Base-by-base conservation (phyloP, 1,284 basidiomycete genomes). In the Porogramme epimiltina region DNA sequence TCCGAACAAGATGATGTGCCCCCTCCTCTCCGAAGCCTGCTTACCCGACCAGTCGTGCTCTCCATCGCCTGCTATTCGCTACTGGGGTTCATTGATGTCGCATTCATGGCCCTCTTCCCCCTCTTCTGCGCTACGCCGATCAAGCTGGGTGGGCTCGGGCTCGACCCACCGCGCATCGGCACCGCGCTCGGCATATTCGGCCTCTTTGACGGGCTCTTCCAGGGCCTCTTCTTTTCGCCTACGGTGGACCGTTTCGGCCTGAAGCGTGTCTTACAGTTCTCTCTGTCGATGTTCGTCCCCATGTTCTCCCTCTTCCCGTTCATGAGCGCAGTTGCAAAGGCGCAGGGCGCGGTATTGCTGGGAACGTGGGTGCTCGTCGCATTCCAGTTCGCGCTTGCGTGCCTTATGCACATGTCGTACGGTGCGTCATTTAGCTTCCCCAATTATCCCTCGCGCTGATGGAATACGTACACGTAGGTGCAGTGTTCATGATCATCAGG, bases 21-120 rank as follows among this genome's bases (percentile, higher is more conserved):
- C 50, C 64, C 77, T 6, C 40, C 40, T 22, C 40, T 41, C 40
- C 74, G 74, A 13, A 63, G 71, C n/a, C 55, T 74, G 18, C 56
- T 74, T 28, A 67, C 65, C 3, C 57, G 64, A 20, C 77, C 71
- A 5, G 84, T 90, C 10, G 64, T 86, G 45, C 67, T 85, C 49
- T 79, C 86, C 3, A 78, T 81, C 4, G 69, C 70, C n/a, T 87
- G 85, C 62, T 89, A 88, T 62, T 82, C 79, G n/a, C 68, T 67
- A 23, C 73, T 89, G 9, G 79, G 80, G 3, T 73, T 89, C 15
- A 71, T 87, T 20, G 85, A 89, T 46, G 86, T 89, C 47, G 80
- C 2, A 76, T 79, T 61, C 75, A 80, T 41, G 22, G 40, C 40
- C 6, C 40, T 41, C 5, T 41, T 41, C 9, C 40, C 40, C 2